These are phyloP conservation scores for Peronospora destructor DNA, from an alignment of 352 stramenopile genomes.

Conservation along the genomic window DNA sequence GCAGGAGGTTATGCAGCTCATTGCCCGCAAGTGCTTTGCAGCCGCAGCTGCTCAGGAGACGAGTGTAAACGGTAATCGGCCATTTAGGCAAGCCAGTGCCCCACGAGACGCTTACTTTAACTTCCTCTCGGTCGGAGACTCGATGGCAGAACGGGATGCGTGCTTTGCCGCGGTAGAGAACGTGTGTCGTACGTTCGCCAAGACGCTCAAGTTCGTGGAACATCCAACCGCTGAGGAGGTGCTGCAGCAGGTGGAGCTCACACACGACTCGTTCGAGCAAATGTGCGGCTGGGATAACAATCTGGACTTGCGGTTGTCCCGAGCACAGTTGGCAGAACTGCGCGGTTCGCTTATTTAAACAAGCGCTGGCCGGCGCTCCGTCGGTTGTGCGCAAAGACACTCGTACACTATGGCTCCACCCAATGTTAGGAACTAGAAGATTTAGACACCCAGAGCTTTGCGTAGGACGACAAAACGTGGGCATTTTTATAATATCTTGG, in stretches of 20 bases:
- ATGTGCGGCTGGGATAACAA: conserved; percentile 75
- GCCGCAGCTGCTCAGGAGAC: conserved; percentile 15
- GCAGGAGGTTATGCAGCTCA: conserved; percentile 83
- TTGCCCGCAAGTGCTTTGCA: conserved; percentile 76
- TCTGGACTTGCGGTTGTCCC: conserved; percentile 70
- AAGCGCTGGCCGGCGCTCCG: neutral
- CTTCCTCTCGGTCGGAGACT: conserved; percentile 79
- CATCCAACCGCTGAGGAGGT: conserved; percentile 74
- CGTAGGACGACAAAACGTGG: conserved; percentile 24
- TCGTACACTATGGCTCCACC: conserved; percentile 11
- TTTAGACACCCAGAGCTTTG: conserved; percentile 14
- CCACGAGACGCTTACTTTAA: conserved; percentile 55
- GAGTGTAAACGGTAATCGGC: neutral
- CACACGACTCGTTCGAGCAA: conserved; percentile 80
- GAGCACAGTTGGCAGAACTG: conserved; percentile 67
- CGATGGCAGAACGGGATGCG: conserved; percentile 80
- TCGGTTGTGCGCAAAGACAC: neutral
- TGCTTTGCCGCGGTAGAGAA: conserved; percentile 63
- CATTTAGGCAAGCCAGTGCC: conserved; percentile 4
- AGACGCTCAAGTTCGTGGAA: conserved; percentile 85
- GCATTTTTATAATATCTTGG: conserved; percentile 7
- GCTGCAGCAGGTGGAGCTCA: conserved; percentile 77
- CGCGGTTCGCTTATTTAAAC: conserved; percentile 37
- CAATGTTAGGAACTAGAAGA: conserved; percentile 29
- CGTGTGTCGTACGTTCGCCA: conserved; percentile 66